Conservation (phyloP, 345 rosid species). For the Salix arbutifolia region DNA sequence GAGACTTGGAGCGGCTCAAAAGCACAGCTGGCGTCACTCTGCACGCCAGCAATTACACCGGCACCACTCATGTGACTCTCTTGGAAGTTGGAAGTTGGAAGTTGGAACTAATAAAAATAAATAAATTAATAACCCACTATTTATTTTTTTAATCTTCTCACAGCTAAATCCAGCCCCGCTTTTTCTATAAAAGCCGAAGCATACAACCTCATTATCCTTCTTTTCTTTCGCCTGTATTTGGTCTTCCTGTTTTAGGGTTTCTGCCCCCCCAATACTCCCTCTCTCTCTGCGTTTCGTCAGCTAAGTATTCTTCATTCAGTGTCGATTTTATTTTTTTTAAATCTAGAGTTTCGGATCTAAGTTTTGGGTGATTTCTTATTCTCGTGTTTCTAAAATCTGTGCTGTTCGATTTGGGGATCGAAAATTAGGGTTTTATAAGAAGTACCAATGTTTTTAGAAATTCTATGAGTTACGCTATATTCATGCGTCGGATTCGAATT, state of each 20-base stretch:
- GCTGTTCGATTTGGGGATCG: conserved; percentile 4
- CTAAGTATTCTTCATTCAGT: conserved; percentile 14
- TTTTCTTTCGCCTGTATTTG: conserved; percentile 15
- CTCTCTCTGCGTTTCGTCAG: conserved; percentile 12
- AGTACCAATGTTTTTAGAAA: conserved; percentile 40
- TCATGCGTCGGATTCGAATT: conserved; percentile 67
- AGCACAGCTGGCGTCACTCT: conserved; percentile 35
- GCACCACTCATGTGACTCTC: conserved; percentile 13
- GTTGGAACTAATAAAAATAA: not conserved
- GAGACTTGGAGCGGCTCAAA: not conserved
- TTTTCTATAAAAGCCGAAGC: conserved; percentile 22
- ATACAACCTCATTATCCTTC: not conserved
- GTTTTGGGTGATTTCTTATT: not conserved
- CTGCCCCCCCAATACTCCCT: not conserved
- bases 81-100: no score
- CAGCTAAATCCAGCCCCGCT: not conserved
- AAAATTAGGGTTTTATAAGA: conserved; percentile 8
- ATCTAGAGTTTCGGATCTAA: conserved; percentile 21
- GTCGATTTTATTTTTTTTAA: conserved; percentile 16
- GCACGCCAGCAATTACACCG: conserved; percentile 34
- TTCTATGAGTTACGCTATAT: conserved; percentile 55
- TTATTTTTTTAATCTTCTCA: not conserved
- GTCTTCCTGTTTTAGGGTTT: not conserved
- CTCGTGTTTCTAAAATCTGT: not conserved
- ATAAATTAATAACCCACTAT: not conserved